A percentile compares a stretch with the other conserved stretches of the same genome.
phyloP scores from a whole-genome alignment of 2,329 filamentous ascomycete genomes.

The Clonostachys rhizophaga region DNA sequence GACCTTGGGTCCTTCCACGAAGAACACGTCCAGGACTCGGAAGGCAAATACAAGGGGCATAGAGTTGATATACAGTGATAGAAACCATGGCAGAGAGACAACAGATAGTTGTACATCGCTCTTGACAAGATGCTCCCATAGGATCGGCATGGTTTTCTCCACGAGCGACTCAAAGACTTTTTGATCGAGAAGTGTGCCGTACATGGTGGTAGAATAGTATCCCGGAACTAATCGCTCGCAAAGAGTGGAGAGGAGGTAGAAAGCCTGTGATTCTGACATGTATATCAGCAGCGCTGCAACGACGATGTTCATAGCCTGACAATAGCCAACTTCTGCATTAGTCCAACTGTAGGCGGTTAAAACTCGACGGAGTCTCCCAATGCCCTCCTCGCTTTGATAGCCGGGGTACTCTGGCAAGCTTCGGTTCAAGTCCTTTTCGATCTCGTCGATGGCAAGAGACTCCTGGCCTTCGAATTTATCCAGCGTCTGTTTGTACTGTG shows the following conservation, averaged over 20 bases:
- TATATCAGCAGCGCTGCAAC: slow-evolving; percentile 97
- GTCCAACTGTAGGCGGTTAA: slow-evolving; percentile 98
- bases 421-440: slow-evolving; percentile 95
- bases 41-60: slow-evolving; percentile 99
- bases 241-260: slow-evolving; percentile 85
- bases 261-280: slow-evolving; percentile 94
- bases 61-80: slow-evolving; percentile 97
- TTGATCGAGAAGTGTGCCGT: slow-evolving; percentile 93
- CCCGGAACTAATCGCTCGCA: slow-evolving; percentile 92
- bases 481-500: slow-evolving; percentile 78
- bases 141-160: slow-evolving; percentile 97
- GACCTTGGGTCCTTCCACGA: slow-evolving; percentile 95
- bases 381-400: slow-evolving; percentile 94
- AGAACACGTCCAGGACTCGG: slow-evolving; percentile 94
- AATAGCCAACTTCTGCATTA: slow-evolving; percentile 93
- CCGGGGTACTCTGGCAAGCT: slow-evolving; percentile 96
- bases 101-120: slow-evolving; percentile 96
- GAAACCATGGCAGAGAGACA: slow-evolving; percentile 94
- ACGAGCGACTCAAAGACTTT: slow-evolving; percentile 96
- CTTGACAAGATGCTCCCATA: slow-evolving; percentile 97
- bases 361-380: slow-evolving; percentile 81
- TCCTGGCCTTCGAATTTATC: slow-evolving; percentile 78
- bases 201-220: slow-evolving; percentile 99
- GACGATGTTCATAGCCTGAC: slow-evolving; percentile 99
- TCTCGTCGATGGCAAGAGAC: slow-evolving; percentile 95